Base-by-base conservation (phyloP, 805 yeast species). In the Saturnispora halmiae region DNA sequence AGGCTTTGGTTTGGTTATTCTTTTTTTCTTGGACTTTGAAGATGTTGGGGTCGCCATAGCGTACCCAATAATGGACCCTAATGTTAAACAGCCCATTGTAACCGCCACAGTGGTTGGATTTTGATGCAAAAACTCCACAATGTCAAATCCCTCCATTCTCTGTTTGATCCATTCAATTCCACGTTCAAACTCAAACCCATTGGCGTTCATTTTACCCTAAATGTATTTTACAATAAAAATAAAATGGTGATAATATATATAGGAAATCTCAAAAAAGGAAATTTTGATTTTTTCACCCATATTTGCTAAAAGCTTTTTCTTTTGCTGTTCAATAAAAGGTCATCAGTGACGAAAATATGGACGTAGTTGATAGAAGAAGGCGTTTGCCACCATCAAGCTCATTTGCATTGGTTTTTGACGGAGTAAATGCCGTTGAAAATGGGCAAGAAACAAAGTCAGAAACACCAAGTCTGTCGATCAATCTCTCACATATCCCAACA, bases 341-440 rank as follows among this genome's bases (percentile, higher is more conserved):
- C 16, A 5, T 24, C 14, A 14, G 11, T 14, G 9, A 10, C 4
- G 5, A 34, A 26, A 9, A 18, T 10, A 67, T 66, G 70, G 63
- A 58, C 40, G 49, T 66, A 21, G 59, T 62, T 32, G 96, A 90
- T 56, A 75, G 95, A 67, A 75, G 95, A 69, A 72, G 96, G 58
- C 67, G 87, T n/a, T 54, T 82, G 25, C 96, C 95, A 0, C 96
- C 96, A 0, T 55, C 72, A 1, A 78, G 74, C 48, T 83, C 83
- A 1, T 69, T 65, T 38, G 75, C 76, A 2, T 55, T 81, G 11
- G 58, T 55, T 0, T 70, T 73, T 47, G 64, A 51, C n/a, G n/a
- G n/a, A 11, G 10, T 18, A 34, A 6, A 18, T 3, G 28, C 18
- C 6, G 34, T 42, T 15, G 46, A 49, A 4, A 51, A 47, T 5